These are phyloP conservation scores for Hymenoscyphus occultus DNA, from an alignment of 2,329 filamentous ascomycete species.

Conservation along the genomic window DNA sequence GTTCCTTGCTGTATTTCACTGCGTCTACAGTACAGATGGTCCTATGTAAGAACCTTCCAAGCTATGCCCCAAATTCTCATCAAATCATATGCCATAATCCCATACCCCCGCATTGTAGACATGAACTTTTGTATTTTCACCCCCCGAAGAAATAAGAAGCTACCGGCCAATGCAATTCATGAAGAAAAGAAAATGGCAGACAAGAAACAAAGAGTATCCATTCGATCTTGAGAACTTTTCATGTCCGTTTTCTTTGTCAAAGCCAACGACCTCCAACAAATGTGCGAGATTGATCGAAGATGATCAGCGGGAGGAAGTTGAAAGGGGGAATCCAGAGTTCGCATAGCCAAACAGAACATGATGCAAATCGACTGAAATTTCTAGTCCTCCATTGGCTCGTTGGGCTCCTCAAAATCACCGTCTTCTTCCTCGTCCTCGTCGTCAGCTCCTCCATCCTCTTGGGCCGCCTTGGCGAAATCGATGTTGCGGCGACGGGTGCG, in stretches of 20 bases:
- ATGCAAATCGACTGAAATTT: slow-evolving; percentile 11
- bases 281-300: not conserved
- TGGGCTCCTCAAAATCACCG: slow-evolving; percentile 53
- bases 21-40: slow-evolving; percentile 5
- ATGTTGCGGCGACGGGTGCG: slow-evolving; percentile 92
- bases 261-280: slow-evolving; percentile 14
- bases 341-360: slow-evolving; percentile 16
- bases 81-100: slow-evolving; percentile 26
- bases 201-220: slow-evolving; percentile 16
- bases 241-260: slow-evolving; percentile 4
- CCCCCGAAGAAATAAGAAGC: not conserved
- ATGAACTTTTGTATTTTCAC: slow-evolving; percentile 6
- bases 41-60: slow-evolving; percentile 5
- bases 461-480: slow-evolving; percentile 87
- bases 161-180: slow-evolving; percentile 9
- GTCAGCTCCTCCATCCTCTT: slow-evolving; percentile 70
- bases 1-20: not conserved
- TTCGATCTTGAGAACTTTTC: slow-evolving; percentile 14
- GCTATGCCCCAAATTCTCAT: slow-evolving; percentile 19
- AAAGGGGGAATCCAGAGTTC: slow-evolving; percentile 2
- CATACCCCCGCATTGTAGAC: slow-evolving; percentile 17
- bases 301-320: slow-evolving; percentile 13
- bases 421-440: slow-evolving; percentile 80
- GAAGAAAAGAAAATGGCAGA: slow-evolving; percentile 13
- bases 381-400: slow-evolving; percentile 66